Evolutionary conservation across 148 eudicot genomes (phyloP), one percentile per base, ranked within the genome.

Genomic region (Dianthus caryophyllus): DNA sequence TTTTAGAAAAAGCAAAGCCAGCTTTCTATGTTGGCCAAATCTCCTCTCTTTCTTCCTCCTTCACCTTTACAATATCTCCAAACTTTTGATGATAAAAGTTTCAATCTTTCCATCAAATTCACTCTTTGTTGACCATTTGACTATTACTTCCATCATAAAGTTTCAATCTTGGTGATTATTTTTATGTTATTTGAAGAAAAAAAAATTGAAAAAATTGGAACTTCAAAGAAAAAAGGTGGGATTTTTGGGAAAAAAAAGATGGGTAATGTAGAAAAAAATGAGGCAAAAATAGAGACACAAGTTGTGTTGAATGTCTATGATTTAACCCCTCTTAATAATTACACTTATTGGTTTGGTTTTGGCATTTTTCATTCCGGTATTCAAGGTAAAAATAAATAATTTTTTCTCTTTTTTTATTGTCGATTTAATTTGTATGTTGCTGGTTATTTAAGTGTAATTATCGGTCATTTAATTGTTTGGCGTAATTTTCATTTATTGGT

Each of bases 331-430:
- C 56, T 82, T 43, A 89, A 89, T 71, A 64, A 82, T 33, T 89
- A 89, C 83, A 81, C 83, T 52, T 73, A 76, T 29, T 89, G 92
- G 88, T 80, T 89, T 56, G 93, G 96, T 57, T 77, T 89, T 48
- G 96, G 96, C 16, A 83, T 89, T 60, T 89, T 89, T 71, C 92
- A 89, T 84, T 85, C 96, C 2, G 96, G 90, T 71, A 87, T 89
- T 71, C 83, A 89, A 85, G 96, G 96, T 87, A 65, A 27, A n/a
- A n/a, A n/a, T n/a, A n/a, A n/a, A n/a, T n/a, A n/a, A n/a, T n/a
- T n/a, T n/a, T 71, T 39, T 71, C 41, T 20, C 65, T 25, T 31
- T 48, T 2, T 10, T 20, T 63, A 38, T 25, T 1, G 2, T 9
- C 8, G 11, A 41, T 29, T 33, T 20, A 5, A n/a, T 56, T 2